phyloP scores from a whole-genome alignment of 2,329 filamentous ascomycete species.

The Aspergillus quadricinctus region DNA sequence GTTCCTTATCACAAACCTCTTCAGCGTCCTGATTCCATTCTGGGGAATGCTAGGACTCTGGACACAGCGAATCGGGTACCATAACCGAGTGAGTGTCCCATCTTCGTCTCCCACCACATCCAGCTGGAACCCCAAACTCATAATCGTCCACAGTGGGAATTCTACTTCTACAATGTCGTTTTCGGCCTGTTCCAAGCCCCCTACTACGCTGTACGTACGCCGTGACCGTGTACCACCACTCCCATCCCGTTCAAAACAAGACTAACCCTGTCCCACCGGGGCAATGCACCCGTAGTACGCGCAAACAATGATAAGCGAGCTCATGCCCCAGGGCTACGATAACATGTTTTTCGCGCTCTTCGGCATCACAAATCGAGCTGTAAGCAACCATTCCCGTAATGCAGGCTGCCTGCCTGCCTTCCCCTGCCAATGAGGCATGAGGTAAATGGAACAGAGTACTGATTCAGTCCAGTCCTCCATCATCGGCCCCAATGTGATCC shows the following conservation, averaged over 20 bases:
- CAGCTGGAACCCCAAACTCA: conserved; percentile 1
- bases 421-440: no score
- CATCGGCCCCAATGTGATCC: conserved; percentile 42
- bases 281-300: conserved; percentile 25
- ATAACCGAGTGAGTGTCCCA: conserved; percentile 26
- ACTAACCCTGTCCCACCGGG: not conserved
- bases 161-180: conserved; percentile 42
- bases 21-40: conserved; percentile 39
- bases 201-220: conserved; percentile 34
- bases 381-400: conserved; percentile 19
- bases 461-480: conserved; percentile 34
- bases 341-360: conserved; percentile 45
- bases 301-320: conserved; percentile 44
- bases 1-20: conserved; percentile 41
- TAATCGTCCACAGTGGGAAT: conserved; percentile 30
- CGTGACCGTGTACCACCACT: not conserved
- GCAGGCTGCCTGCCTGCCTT: not conserved
- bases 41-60: conserved; percentile 43
- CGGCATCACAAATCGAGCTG: conserved; percentile 42
- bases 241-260: not conserved
- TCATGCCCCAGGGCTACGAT: conserved; percentile 41
- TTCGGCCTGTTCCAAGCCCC: conserved; percentile 42
- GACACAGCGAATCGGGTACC: conserved; percentile 38
- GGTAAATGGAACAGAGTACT: no score
- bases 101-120: not conserved